phyloP scores from a whole-genome alignment of 495 filamentous ascomycete genomes.

The Cercophora newfieldiana region DNA sequence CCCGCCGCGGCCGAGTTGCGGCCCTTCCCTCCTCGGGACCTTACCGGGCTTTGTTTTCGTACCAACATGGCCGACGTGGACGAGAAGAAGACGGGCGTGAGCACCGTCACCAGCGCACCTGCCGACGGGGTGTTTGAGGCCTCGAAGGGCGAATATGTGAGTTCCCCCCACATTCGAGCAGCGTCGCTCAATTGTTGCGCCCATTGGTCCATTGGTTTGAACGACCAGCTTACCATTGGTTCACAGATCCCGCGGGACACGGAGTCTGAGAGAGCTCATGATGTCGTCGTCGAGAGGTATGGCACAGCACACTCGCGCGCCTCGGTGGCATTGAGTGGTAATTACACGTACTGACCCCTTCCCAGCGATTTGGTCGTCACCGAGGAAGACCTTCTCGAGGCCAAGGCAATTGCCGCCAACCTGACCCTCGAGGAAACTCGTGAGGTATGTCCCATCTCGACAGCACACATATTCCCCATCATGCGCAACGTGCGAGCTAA shows the following conservation, averaged over 20 bases:
- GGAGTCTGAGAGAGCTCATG: neutral
- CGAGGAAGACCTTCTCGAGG: conserved; percentile 33
- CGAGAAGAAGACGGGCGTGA: conserved; percentile 1
- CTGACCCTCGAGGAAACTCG: conserved; percentile 29
- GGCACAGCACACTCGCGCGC: neutral
- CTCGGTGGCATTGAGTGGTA: no score
- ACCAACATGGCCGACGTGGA: conserved; percentile 5
- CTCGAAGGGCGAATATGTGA: neutral
- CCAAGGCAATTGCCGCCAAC: conserved; percentile 26
- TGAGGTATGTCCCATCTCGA: neutral
- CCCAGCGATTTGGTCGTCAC: conserved; percentile 29
- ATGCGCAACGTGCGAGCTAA: no score
- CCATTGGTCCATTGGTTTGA: neutral
- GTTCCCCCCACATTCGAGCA: no score
- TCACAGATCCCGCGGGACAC: neutral
- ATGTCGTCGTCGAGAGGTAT: conserved; percentile 1
- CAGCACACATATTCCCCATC: conserved; percentile 4
- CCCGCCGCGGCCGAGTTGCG: neutral
- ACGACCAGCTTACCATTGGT: neutral
- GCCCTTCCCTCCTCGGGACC: neutral
- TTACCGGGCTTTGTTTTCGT: neutral
- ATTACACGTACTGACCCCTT: no score
- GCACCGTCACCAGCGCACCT: neutral
- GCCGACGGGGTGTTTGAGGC: neutral
- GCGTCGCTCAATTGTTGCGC: no score